Conservation (phyloP, 2,329 filamentous ascomycete species). For the Aspergillus hiratsukae region DNA sequence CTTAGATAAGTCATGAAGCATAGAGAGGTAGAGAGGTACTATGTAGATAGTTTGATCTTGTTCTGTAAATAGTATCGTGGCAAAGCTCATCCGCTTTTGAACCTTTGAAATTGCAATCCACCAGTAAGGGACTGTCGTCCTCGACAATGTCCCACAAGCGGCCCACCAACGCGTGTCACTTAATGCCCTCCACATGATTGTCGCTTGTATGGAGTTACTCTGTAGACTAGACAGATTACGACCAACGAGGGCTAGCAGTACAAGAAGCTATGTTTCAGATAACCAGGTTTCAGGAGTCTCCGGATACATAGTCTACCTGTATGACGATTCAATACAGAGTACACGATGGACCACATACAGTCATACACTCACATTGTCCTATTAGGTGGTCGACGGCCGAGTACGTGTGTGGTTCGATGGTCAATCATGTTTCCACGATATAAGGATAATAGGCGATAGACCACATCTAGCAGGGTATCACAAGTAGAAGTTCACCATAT, state of each 20-base stretch:
- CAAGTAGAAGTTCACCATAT: too few relatives aligned
- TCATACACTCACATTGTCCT: not conserved
- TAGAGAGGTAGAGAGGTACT: too few relatives aligned
- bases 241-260: not conserved
- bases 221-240: not conserved
- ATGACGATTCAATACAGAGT: not conserved
- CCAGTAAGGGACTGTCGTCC: not conserved
- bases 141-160: not conserved
- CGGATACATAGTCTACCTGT: not conserved
- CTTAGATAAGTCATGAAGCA: not conserved
- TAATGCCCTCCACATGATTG: slow-evolving; percentile 1
- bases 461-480: too few relatives aligned
- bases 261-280: not conserved
- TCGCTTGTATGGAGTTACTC: too few relatives aligned
- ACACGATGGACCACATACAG: not conserved
- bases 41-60: not conserved
- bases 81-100: not conserved
- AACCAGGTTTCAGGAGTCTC: not conserved
- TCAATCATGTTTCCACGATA: too few relatives aligned
- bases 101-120: not conserved
- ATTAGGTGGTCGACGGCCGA: not conserved
- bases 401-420: not conserved
- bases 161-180: slow-evolving; percentile 35
- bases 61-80: slow-evolving; percentile 12
- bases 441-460: too few relatives aligned